Conservation (phyloP, 768 basidiomycete genomes). For the Phlegmacium glaucopus region DNA sequence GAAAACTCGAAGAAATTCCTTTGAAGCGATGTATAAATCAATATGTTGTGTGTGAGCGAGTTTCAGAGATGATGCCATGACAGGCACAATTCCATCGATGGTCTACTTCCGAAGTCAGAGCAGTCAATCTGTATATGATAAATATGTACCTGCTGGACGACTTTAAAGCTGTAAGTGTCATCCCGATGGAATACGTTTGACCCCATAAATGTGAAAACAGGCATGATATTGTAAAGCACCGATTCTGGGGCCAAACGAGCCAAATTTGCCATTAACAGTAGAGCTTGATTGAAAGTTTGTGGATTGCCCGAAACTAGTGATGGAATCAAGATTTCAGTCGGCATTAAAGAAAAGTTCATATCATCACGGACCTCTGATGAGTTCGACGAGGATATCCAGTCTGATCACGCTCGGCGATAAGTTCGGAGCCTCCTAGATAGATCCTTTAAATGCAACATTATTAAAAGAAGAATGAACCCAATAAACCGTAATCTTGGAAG, state of each 20-base stretch:
- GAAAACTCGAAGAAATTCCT: conserved; percentile 86
- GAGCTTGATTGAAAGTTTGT: conserved; percentile 90
- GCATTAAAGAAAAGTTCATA: neutral
- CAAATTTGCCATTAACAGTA: conserved; percentile 82
- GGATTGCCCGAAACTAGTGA: conserved; percentile 79
- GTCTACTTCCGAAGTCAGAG: conserved; percentile 49
- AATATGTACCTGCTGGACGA: conserved; percentile 78
- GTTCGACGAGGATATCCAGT: conserved; percentile 82
- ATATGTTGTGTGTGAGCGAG: conserved; percentile 48
- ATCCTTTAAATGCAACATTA: neutral
- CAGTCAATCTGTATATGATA: conserved; percentile 1
- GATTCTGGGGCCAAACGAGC: conserved; percentile 86
- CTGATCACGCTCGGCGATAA: conserved; percentile 59
- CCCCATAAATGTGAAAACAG: conserved; percentile 99
- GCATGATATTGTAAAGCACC: conserved; percentile 93
- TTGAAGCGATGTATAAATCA: conserved; percentile 64
- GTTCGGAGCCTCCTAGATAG: conserved; percentile 48
- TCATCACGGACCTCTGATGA: conserved; percentile 64
- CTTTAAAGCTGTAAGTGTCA: conserved; percentile 91
- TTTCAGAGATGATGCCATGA: conserved; percentile 82
- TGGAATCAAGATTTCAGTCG: conserved; percentile 1
- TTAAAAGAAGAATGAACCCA: neutral
- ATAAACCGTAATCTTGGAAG: conserved; percentile 54
- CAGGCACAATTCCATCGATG: conserved; percentile 89
- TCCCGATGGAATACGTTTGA: conserved; percentile 97